Evolutionary conservation across 2,329 filamentous ascomycete species (phyloP), one percentile per base, ranked within the genome.

Genomic region (Diaporthe humulicola): DNA sequence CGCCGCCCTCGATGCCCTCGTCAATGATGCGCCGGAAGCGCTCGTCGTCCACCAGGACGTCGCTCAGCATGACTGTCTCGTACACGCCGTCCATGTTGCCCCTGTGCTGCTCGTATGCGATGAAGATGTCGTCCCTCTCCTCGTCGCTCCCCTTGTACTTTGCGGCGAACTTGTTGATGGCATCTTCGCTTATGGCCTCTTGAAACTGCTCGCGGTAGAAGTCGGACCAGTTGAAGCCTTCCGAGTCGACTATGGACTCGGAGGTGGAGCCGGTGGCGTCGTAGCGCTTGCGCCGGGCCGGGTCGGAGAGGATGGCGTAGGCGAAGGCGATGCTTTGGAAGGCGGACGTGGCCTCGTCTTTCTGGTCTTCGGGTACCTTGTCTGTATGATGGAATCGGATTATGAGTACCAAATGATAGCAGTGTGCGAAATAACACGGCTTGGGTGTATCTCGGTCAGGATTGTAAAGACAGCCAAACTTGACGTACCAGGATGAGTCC

Each of bases 311-410:
- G 67, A 99, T 91, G 45, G 95, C 96, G 81, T 98, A 98, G 70
- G 97, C 96, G 80, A 98, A 96, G 33, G 96, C 96, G 79, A 99
- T 92, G 79, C 93, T 89, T 84, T 99, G 97, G 83, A 99, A 99
- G 71, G 90, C 93, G 76, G 89, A 88, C 79, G 98, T 93, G 2
- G 97, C 96, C 56, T 89, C 86, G 36, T 92, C 89, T 81, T 95
- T 95, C 70, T 93, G 86, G 30, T 91, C 88, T 1, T 90, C 87
- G 22, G 90, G 78, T 5, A 92, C 94, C 86, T 98, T 98, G 89
- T 98, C 95, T 93, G n/a, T 58, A 52, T 15, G 30, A 28, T 7
- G 22, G 45, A 40, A 58, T 58, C 9, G 14, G 2, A 38, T 40
- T 10, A 6, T 67, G 45, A 67, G 64, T 54, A 42, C 12, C 4